Percentiles rank a stretch among this genome's conserved stretches.
Conservation (phyloP, 768 basidiomycete genomes). For the Termitomyces bulborhizus region DNA sequence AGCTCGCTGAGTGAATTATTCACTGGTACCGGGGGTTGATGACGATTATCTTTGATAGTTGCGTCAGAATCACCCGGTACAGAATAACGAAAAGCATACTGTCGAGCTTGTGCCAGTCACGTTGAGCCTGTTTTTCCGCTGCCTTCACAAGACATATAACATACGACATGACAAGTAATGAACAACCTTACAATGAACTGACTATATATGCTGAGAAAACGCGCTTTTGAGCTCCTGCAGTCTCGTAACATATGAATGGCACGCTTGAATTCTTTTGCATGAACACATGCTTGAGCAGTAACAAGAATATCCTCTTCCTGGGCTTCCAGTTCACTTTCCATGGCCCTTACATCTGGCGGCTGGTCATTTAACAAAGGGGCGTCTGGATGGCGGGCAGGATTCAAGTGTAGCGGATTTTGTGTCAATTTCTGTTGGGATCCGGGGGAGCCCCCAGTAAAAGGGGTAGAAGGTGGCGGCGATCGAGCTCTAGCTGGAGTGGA, state of each 20-base stretch:
- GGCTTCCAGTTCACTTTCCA: constrained; percentile 43
- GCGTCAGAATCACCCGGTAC: neutral
- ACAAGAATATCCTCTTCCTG: constrained; percentile 70
- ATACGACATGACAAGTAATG: constrained; percentile 5
- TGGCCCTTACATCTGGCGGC: constrained; percentile 25
- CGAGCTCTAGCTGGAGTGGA: constrained; percentile 52
- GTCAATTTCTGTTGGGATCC: constrained; percentile 24
- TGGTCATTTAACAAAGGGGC: constrained; percentile 26
- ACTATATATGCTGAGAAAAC: constrained; percentile 75
- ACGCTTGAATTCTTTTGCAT: constrained; percentile 72
- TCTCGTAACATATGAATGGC: constrained; percentile 58
- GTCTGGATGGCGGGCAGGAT: constrained; percentile 27
- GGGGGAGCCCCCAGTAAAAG: constrained; percentile 31
- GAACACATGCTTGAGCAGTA: constrained; percentile 68
- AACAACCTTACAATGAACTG: constrained; percentile 69
- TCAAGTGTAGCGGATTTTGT: constrained; percentile 20
- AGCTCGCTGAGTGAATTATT: constrained; percentile 55
- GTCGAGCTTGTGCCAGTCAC: constrained; percentile 81
- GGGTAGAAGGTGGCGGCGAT: constrained; percentile 31
- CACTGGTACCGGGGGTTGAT: constrained; percentile 61
- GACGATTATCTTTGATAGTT: constrained; percentile 49
- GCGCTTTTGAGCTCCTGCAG: constrained; percentile 66
- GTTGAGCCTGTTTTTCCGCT: constrained; percentile 74
- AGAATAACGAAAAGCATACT: constrained; percentile 36
- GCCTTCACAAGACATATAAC: constrained; percentile 40